phyloP scores from a whole-genome alignment of 345 rosid species.

The Boechera stricta region DNA sequence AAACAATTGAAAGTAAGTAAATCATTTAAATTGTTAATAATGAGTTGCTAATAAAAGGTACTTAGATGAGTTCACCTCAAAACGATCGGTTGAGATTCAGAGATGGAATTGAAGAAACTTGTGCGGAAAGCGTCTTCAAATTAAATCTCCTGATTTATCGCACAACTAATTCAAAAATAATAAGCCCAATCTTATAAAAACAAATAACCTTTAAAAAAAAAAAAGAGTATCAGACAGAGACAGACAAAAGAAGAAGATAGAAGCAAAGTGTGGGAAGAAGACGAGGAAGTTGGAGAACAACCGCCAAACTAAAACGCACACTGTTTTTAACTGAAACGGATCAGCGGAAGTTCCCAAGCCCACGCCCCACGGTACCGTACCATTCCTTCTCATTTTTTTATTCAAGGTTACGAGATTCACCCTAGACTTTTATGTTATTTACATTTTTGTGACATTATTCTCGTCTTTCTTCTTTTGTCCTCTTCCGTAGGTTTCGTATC shows the following conservation, averaged over 20 bases:
- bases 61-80: constrained; percentile 4
- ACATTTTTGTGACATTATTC: not conserved
- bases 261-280: not conserved
- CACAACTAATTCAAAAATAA: not conserved
- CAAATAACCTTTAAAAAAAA: not conserved
- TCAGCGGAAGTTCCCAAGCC: not conserved
- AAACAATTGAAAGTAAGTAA: not conserved
- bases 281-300: constrained; percentile 25
- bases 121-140: not conserved
- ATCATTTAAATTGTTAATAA: not conserved
- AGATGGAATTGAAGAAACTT: constrained; percentile 10
- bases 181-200: not conserved
- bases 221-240: not conserved
- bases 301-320: constrained; percentile 26
- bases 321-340: constrained; percentile 22
- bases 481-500: not conserved
- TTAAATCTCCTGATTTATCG: not conserved
- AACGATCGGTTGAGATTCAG: not conserved
- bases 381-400: not conserved
- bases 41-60: not conserved
- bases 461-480: not conserved
- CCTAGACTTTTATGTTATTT: not conserved
- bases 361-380: constrained; percentile 3
- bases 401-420: not conserved
- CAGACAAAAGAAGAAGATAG: not conserved